Evolutionary conservation across 106 monocot species (phyloP), one percentile per base, ranked within the genome.

Genomic region (Phalaenopsis aphrodite): DNA sequence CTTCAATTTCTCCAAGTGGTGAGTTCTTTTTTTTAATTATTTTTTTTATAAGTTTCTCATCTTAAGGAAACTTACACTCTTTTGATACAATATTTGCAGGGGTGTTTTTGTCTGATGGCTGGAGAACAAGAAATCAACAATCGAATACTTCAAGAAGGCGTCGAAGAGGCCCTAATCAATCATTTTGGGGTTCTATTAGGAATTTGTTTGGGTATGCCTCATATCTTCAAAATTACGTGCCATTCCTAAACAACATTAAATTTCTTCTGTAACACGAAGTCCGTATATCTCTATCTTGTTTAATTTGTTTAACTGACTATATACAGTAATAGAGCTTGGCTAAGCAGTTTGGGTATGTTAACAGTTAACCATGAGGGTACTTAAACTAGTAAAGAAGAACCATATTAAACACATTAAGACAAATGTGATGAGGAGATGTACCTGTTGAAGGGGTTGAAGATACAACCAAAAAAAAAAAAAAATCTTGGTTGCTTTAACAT

Each of bases 151-250:
- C 74, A 42, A 23, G 74, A 45, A 45, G 19, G 45, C 42, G 43
- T 42, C 42, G 43, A 45, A 45, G 74, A 74, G 43, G 19, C 1
- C 15, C 43, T 23, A 19, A 45, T 43, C 74, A 74, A 36, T 74
- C 74, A 17, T 74, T 42, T 18, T 74, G 74, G 74, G 74, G n/a
- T 0, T 74, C 74, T 45, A 74, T 74, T 4, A 74, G 41, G 45
- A 74, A 42, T 74, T 74, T 74, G 74, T 74, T 74, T 43, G 74
- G 74, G 74, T 74, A 74, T 74, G 74, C 4, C 19, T 4, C 43
- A 43, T 39, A 74, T 14, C 74, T 74, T 74, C 43, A 74, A 74
- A 7, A 5, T 43, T 74, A 39, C 11, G 1, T 69, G 16, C 69
- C 38, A 37, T 69, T 37, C 10, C 12, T 12, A 68, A 69, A 69